These are phyloP conservation scores for Saussurea involucrata DNA, from an alignment of 129 eudicot species.

Conservation along the genomic window DNA sequence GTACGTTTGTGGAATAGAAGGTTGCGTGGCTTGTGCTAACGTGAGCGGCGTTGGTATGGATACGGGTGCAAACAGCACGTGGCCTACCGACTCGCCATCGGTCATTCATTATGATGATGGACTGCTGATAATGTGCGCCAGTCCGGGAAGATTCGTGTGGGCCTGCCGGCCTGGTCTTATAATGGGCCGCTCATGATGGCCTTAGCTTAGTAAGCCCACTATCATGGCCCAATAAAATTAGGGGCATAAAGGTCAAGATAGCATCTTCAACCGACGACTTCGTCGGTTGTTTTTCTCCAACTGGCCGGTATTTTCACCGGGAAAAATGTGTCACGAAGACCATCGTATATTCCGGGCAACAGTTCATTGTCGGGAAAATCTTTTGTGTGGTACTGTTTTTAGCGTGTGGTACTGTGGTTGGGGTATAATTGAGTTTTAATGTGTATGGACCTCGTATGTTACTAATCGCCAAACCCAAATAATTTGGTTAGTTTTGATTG, in stretches of 20 bases:
- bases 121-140: neutral
- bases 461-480: too few relatives aligned
- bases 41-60: slow-evolving; percentile 30
- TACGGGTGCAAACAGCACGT: slow-evolving; percentile 38
- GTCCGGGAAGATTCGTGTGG: slow-evolving; percentile 5
- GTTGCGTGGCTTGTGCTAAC: slow-evolving; percentile 17
- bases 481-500: too few relatives aligned
- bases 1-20: slow-evolving; percentile 8
- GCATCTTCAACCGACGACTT: too few relatives aligned
- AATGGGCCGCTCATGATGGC: neutral
- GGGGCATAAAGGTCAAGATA: too few relatives aligned
- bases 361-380: neutral
- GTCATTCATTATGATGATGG: slow-evolving; percentile 13
- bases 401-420: too few relatives aligned
- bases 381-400: neutral
- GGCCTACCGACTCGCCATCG: slow-evolving; percentile 44
- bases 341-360: too few relatives aligned
- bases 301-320: neutral
- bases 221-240: neutral
- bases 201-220: slow-evolving; percentile 1
- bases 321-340: neutral
- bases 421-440: too few relatives aligned
- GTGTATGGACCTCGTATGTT: too few relatives aligned
- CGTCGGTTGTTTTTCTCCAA: neutral
- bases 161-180: neutral